These are phyloP conservation scores for Fragaria vesca DNA, from an alignment of 306 rosid genomes.

Conservation along the genomic window DNA sequence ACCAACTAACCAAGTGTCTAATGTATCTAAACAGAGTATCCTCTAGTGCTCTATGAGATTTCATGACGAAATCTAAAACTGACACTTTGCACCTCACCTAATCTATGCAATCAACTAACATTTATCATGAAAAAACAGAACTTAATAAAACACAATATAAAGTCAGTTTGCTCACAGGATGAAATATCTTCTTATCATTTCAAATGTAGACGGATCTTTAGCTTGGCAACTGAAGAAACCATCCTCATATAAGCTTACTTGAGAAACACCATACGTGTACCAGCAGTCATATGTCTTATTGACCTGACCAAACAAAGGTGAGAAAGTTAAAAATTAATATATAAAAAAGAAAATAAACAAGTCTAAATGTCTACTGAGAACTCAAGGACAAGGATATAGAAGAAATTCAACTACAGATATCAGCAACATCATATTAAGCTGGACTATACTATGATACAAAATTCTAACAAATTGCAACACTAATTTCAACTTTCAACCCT, in stretches of 20 bases:
- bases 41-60: background rate
- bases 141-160: background rate
- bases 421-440: constrained; percentile 11
- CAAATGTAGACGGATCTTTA: constrained; percentile 59
- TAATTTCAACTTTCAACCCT: constrained; percentile 18
- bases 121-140: background rate
- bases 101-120: background rate
- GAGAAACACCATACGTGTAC: constrained; percentile 76
- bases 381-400: background rate
- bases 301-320: constrained; percentile 48
- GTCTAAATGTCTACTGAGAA: constrained; percentile 10
- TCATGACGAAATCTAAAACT: background rate
- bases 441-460: background rate
- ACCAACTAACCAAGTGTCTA: too few species aligned
- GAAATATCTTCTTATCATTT: constrained; percentile 62
- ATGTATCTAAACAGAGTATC: background rate
- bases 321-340: constrained; percentile 21
- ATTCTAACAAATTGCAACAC: background rate
- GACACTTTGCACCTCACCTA: background rate
- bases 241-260: constrained; percentile 67
- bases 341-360: background rate
- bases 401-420: constrained; percentile 4
- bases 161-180: constrained; percentile 53
- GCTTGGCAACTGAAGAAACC: constrained; percentile 77
- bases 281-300: constrained; percentile 84